Percentiles rank a stretch among this genome's conserved stretches.
These are phyloP conservation scores for Malania oleifera DNA, from an alignment of 164 flowering plant genomes.

Conservation along the genomic window DNA sequence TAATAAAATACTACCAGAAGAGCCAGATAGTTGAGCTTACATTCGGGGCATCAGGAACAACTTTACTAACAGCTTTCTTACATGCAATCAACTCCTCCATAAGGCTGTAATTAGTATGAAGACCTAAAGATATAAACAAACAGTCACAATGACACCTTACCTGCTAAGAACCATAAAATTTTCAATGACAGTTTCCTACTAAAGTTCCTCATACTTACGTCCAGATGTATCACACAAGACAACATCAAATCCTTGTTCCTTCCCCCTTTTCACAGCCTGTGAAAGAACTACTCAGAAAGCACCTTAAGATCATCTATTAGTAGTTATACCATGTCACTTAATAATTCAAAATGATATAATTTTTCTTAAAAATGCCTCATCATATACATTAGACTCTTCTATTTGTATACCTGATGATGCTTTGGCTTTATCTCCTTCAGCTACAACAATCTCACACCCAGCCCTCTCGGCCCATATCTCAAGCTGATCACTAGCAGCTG, in stretches of 20 bases:
- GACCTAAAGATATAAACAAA: constrained; percentile 45
- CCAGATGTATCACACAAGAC: constrained; percentile 97
- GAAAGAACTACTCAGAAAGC: constrained; percentile 78
- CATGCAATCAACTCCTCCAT: constrained; percentile 95
- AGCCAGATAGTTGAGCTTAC: constrained; percentile 34
- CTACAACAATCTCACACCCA: constrained; percentile 83
- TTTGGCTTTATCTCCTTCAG: constrained; percentile 72
- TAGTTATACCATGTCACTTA: constrained; percentile 2
- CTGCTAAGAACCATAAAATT: neutral
- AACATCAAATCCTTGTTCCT: constrained; percentile 72
- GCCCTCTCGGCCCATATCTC: constrained; percentile 97
- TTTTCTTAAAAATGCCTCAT: too few relatives aligned
- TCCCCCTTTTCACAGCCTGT: constrained; percentile 92
- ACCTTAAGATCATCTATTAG: constrained; percentile 41
- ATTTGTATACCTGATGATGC: constrained; percentile 73
- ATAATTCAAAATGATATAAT: neutral
- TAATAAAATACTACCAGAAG: neutral
- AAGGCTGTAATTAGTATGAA: constrained; percentile 87
- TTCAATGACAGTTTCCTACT: neutral
- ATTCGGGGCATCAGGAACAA: constrained; percentile 84
- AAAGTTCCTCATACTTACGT: constrained; percentile 48
- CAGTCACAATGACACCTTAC: constrained; percentile 2
- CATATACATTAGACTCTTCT: neutral
- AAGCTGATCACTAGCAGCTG: constrained; percentile 96
- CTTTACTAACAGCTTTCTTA: constrained; percentile 80